Evolutionary conservation across 768 basidiomycete species (phyloP).

Genomic region (Phaffia tasmanica): DNA sequence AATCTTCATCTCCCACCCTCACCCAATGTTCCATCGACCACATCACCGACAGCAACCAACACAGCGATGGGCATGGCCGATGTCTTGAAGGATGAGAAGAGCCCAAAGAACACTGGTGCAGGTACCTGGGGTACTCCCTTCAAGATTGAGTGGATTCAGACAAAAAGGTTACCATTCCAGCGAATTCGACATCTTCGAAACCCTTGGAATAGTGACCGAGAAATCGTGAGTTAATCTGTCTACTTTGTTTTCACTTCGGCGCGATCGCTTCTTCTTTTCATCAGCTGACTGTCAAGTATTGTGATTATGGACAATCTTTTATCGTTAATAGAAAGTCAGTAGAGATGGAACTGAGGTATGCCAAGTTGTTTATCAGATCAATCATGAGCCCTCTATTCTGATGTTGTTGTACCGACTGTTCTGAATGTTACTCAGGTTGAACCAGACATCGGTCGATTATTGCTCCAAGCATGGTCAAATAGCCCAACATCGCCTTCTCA

Average conservation of each 20-base stretch:
- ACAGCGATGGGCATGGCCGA: constrained; percentile 27
- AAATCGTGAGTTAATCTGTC: constrained; percentile 33
- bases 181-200: constrained; percentile 72
- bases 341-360: constrained; percentile 83
- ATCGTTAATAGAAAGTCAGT: no score
- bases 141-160: constrained; percentile 41
- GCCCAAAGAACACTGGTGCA: constrained; percentile 2
- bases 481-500: no score
- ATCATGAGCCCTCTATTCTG: background rate
- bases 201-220: constrained; percentile 74
- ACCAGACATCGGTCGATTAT: constrained; percentile 1
- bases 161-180: constrained; percentile 58
- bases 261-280: constrained; percentile 28
- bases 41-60: background rate
- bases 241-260: constrained; percentile 52
- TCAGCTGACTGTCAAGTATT: background rate
- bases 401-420: background rate
- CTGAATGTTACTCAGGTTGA: background rate
- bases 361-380: constrained; percentile 39
- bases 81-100: background rate
- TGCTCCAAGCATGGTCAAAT: background rate
- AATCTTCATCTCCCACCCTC: constrained; percentile 14
- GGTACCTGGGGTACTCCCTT: constrained; percentile 66
- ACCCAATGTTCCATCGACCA: background rate
- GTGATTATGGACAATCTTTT: constrained; percentile 45